A percentile compares a stretch with the other conserved stretches of the same genome.
Conservation (phyloP, 768 basidiomycete genomes). For the Termitomyces sp. region DNA sequence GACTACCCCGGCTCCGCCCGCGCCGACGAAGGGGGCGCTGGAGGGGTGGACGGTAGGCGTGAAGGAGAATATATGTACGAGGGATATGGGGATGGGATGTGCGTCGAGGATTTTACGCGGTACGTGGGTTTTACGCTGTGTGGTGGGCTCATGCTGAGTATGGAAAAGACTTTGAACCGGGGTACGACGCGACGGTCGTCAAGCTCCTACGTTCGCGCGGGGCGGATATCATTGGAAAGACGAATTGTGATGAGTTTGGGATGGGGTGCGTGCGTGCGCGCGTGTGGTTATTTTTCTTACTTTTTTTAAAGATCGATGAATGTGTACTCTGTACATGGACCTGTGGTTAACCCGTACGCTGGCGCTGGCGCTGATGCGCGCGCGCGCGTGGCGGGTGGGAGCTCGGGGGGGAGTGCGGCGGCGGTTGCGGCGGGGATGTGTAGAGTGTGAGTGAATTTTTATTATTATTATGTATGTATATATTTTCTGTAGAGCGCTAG, state of each 20-base stretch:
- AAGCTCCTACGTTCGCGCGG: constrained; percentile 54
- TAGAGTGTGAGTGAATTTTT: constrained; percentile 80
- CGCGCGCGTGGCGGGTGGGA: constrained; percentile 83
- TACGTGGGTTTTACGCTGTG: constrained; percentile 22
- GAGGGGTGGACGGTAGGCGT: constrained; percentile 57
- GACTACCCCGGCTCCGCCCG: constrained; percentile 11
- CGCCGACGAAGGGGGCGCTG: not conserved
- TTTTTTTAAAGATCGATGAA: constrained; percentile 63
- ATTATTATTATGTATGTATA: too few species aligned
- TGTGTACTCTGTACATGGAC: constrained; percentile 66
- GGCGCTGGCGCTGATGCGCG: too few species aligned
- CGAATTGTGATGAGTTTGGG: constrained; percentile 97
- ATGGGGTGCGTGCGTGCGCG: constrained; percentile 94
- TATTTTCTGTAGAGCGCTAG: constrained; percentile 70
- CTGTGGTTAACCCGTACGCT: constrained; percentile 81
- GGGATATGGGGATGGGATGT: constrained; percentile 62
- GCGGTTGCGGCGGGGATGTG: constrained; percentile 86
- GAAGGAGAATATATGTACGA: constrained; percentile 87
- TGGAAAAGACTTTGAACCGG: constrained; percentile 62
- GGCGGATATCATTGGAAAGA: constrained; percentile 78
- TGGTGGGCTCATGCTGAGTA: not conserved
- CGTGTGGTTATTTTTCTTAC: too few species aligned
- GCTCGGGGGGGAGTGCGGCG: constrained; percentile 93
- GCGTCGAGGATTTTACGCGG: constrained; percentile 73
- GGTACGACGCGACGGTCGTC: constrained; percentile 88